Conservation (phyloP, 1,139 yeast species). For the Kodamaea ohmeri region DNA sequence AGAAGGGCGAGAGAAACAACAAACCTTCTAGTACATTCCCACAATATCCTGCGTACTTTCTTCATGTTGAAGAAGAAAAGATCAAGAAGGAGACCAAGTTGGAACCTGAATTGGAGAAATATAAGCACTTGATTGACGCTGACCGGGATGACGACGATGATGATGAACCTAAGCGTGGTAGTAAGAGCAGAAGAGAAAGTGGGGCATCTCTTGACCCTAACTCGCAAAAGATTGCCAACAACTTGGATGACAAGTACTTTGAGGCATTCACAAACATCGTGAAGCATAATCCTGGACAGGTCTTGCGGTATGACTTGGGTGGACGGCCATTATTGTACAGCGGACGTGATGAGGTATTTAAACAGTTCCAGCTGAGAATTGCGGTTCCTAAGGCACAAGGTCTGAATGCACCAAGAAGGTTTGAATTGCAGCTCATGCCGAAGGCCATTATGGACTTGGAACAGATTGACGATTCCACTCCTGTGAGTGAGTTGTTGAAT, state of each 20-base stretch:
- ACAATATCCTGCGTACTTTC: conserved; percentile 58
- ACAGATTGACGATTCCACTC: conserved; percentile 30
- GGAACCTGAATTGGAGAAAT: conserved; percentile 46
- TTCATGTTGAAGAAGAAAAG: conserved; percentile 67
- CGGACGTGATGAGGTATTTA: conserved; percentile 55
- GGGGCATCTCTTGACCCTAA: conserved; percentile 16
- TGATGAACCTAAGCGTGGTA: conserved; percentile 2
- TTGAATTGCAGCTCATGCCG: conserved; percentile 94
- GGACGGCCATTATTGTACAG: conserved; percentile 75
- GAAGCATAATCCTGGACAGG: conserved; percentile 81
- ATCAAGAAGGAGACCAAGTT: conserved; percentile 34
- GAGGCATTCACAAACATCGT: conserved; percentile 73
- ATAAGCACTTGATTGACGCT: conserved; percentile 49
- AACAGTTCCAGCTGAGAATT: conserved; percentile 33
- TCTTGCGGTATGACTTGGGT: conserved; percentile 74
- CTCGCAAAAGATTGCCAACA: conserved; percentile 39
- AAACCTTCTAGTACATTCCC: too few relatives aligned
- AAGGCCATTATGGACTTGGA: conserved; percentile 84
- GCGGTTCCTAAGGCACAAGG: conserved; percentile 48
- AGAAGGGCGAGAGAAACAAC: too few relatives aligned
- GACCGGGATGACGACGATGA: conserved; percentile 12
- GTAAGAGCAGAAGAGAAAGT: conserved; percentile 11
- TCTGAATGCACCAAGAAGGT: conserved; percentile 65
- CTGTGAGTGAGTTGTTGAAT: conserved; percentile 45
- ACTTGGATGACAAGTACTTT: conserved; percentile 74